Evolutionary conservation across 352 stramenopile genomes (phyloP), one percentile per base, ranked within the genome.

Genomic region (Phytophthora niederhauseri): DNA sequence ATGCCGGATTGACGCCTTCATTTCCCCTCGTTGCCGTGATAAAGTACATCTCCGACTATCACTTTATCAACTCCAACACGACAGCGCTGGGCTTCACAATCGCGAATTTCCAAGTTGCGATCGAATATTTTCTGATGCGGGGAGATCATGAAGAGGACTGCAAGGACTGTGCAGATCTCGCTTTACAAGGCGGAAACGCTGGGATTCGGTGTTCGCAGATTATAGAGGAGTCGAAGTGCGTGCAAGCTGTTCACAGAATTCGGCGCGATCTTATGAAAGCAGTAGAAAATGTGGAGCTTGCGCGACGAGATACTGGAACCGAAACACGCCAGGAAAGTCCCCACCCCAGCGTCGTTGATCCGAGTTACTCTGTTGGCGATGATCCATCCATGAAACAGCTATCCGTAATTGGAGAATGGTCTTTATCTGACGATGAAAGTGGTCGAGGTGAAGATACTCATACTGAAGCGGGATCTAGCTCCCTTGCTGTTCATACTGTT

Each of bases 11-110:
- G 4, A 58, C 56, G 8, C 65, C 72, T 7, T 57, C 50, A 11
- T 90, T 93, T 38, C 81, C 84, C 4, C 76, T 95, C 51, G 73
- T 60, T 1, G 73, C 87, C 0, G 74, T 91, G 54, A 68, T 95
- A 20, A 73, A 77, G 71, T 95, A 93, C 73, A 90, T 93, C 15
- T 76, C 79, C 1, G 72, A 91, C 41, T 95, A 90, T 57, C 87
- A 93, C 49, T 93, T 95, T 57, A 91, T 95, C 73, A 92, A 93
- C 69, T 92, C 85, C 9, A 92, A 90, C 61, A 91, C 84, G 7
- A 92, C 87, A 9, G 85, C 84, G 14, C 59, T 95, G 15, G 87
- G 87, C 22, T 95, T 92, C 61, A 92, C 84, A 46, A 78, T 93
- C 24, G 87, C 85, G 8, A 95, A 89, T 38, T 95, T 93, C 49